Percentiles rank a stretch among this genome's conserved stretches.
Conservation (phyloP, 257 asterid species). For the Solanum pennellii region DNA sequence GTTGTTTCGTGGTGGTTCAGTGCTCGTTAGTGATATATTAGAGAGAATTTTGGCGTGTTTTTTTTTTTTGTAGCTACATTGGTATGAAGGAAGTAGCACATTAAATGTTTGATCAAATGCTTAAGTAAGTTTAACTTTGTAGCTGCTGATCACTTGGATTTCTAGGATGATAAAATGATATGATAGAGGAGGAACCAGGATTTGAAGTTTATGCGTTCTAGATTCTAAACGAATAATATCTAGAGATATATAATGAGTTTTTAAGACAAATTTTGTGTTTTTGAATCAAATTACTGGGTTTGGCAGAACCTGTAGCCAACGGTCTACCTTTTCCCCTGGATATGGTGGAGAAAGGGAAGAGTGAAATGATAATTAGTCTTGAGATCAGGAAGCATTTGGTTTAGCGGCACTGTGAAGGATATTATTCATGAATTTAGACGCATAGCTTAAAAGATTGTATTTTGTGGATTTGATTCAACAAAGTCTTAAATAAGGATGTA, state of each 20-base stretch:
- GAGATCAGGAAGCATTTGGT: background rate
- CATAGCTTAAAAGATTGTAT: background rate
- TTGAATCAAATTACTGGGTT: background rate
- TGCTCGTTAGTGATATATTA: background rate
- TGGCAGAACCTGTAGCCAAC: background rate
- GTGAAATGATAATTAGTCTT: background rate
- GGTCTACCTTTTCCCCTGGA: background rate
- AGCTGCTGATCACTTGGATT: background rate
- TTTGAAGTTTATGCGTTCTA: background rate
- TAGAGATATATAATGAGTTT: background rate
- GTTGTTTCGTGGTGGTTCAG: background rate
- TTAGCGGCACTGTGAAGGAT: background rate
- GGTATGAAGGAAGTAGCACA: background rate
- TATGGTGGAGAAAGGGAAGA: background rate
- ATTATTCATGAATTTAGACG: background rate
- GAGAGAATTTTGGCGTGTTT: background rate
- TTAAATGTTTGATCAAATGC: conserved; percentile 18
- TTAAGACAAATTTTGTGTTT: background rate
- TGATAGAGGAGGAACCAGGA: background rate
- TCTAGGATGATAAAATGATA: background rate
- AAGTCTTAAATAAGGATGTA: background rate
- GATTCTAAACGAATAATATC: background rate
- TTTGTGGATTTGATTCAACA: background rate
- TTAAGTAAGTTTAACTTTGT: background rate
- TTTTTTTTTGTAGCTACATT: background rate